These are phyloP conservation scores for Vaccinium vitisidaea DNA, from an alignment of 148 eudicot genomes.

Conservation along the genomic window DNA sequence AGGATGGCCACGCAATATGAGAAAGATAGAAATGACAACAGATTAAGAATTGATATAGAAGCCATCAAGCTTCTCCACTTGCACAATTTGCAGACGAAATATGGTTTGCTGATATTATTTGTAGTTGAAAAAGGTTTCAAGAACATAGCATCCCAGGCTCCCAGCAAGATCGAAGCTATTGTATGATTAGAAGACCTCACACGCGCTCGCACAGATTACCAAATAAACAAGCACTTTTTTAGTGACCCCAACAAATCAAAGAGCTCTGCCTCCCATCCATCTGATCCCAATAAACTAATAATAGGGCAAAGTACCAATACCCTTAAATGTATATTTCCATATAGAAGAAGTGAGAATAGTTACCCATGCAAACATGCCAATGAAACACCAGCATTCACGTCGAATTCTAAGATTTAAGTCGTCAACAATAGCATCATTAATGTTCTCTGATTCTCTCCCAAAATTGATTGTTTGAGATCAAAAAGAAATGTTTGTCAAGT, in stretches of 20 bases:
- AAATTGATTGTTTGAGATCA: not conserved
- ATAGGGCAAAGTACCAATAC: not conserved
- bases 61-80: not conserved
- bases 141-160: too few relatives aligned
- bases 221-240: not conserved
- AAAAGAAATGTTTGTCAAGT: not conserved
- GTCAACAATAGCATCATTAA: not conserved
- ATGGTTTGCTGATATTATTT: not conserved
- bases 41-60: not conserved
- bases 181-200: too few relatives aligned
- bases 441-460: not conserved
- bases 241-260: not conserved
- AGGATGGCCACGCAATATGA: not conserved
- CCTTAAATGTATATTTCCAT: not conserved
- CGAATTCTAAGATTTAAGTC: not conserved
- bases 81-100: not conserved
- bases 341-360: not conserved
- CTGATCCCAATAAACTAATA: not conserved
- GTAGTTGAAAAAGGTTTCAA: too few relatives aligned
- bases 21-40: not conserved
- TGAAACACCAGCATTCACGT: not conserved
- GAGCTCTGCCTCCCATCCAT: slow-evolving; percentile 1
- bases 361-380: not conserved
- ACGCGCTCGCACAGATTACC: too few relatives aligned
- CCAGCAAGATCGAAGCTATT: too few relatives aligned